phyloP scores from a whole-genome alignment of 1,139 yeast genomes.

The Lodderomyces elongisporus region DNA sequence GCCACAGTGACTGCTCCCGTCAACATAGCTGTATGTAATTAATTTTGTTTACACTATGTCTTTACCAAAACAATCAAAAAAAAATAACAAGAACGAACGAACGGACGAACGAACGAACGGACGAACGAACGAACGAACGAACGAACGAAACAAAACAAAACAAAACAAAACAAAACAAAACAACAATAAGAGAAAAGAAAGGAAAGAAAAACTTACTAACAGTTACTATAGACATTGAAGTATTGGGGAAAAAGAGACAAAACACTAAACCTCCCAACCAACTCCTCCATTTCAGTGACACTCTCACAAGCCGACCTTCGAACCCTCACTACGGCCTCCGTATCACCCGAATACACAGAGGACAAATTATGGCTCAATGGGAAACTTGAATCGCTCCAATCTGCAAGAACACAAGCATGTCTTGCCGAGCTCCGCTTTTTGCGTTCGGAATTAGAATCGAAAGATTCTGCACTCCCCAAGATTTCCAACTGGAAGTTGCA shows the following conservation, averaged over 20 bases:
- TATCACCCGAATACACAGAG: conserved; percentile 48
- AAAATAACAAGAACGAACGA: too few relatives aligned
- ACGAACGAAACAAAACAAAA: too few relatives aligned
- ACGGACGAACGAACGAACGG: too few relatives aligned
- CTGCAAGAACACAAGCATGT: conserved; percentile 77
- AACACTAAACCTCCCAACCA: conserved; percentile 83
- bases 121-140: too few relatives aligned
- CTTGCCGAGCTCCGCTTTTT: conserved; percentile 66
- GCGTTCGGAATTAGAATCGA: conserved; percentile 51
- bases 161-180: too few relatives aligned
- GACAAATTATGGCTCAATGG: conserved; percentile 88
- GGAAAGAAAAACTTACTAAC: conserved; percentile 10
- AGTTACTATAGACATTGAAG: conserved; percentile 64
- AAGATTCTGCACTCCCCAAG: conserved; percentile 49
- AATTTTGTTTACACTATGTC: neutral
- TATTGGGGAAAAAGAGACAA: conserved; percentile 98
- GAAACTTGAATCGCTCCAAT: conserved; percentile 54
- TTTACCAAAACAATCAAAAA: too few relatives aligned
- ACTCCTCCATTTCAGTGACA: conserved; percentile 92
- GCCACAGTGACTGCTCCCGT: conserved; percentile 96
- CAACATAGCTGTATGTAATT: conserved; percentile 75
- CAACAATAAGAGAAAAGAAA: too few relatives aligned
- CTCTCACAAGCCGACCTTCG: conserved; percentile 84
- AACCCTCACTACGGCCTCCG: conserved; percentile 84
- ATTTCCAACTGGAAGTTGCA: conserved; percentile 65